Conservation (phyloP, 176 grass and related monocot genomes). For the Alopecurus myosuroides region DNA sequence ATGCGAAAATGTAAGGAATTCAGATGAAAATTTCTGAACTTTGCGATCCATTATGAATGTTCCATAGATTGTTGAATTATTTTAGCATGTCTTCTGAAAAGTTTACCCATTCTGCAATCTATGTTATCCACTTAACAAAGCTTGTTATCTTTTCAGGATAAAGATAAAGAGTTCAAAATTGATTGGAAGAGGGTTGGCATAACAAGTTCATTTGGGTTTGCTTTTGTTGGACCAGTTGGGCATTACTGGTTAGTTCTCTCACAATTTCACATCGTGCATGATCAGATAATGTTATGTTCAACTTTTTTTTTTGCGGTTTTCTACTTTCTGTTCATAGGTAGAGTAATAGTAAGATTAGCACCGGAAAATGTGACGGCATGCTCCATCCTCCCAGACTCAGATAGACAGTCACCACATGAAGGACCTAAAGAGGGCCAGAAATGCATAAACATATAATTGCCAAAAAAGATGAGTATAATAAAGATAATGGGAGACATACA, state of each 20-base stretch:
- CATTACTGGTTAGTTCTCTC: slow-evolving; percentile 77
- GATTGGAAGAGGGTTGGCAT: slow-evolving; percentile 89
- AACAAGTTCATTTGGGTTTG: slow-evolving; percentile 92
- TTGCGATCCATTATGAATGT: background rate
- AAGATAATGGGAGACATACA: background rate
- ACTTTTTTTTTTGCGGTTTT: background rate
- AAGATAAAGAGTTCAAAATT: slow-evolving; percentile 82
- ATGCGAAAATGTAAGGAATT: background rate
- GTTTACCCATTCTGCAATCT: background rate
- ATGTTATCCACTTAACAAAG: background rate
- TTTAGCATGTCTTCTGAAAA: background rate
- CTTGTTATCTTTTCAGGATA: slow-evolving; percentile 40
- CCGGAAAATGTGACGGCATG: background rate
- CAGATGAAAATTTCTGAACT: background rate
- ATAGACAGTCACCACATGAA: background rate
- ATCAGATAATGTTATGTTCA: background rate
- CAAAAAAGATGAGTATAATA: background rate
- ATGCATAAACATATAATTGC: background rate
- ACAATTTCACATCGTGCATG: background rate
- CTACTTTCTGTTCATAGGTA: background rate
- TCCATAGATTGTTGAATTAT: background rate
- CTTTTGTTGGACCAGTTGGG: slow-evolving; percentile 89
- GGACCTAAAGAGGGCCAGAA: background rate
- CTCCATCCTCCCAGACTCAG: background rate
- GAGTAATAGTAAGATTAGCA: background rate